Conservation (phyloP, 345 rosid species). For the Raphanus raphanistrum region DNA sequence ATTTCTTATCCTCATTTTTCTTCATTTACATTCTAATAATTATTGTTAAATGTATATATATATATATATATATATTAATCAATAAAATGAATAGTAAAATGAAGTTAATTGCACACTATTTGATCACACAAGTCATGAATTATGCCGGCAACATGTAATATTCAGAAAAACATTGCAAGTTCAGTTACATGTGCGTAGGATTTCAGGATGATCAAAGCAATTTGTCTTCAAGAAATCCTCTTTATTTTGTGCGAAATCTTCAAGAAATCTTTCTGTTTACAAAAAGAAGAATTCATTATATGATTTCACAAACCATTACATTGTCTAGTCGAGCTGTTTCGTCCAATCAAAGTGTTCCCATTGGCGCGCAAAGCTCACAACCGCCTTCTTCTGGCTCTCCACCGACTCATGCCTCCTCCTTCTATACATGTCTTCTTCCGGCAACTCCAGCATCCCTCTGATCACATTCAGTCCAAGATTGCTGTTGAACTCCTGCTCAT, state of each 20-base stretch:
- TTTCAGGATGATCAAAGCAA: too few relatives aligned
- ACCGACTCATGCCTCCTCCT: conserved; percentile 61
- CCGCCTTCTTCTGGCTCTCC: conserved; percentile 71
- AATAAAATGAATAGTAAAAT: too few relatives aligned
- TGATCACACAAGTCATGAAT: too few relatives aligned
- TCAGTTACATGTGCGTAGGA: too few relatives aligned
- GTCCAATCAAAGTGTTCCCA: conserved; percentile 97
- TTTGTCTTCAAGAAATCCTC: not conserved
- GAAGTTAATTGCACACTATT: too few relatives aligned
- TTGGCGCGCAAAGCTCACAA: conserved; percentile 50
- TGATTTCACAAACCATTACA: not conserved
- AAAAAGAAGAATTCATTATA: not conserved
- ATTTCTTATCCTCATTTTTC: too few relatives aligned
- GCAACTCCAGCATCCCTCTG: conserved; percentile 76
- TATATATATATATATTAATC: too few relatives aligned
- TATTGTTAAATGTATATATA: too few relatives aligned
- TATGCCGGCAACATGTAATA: too few relatives aligned
- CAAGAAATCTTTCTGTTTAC: not conserved
- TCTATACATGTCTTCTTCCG: conserved; percentile 91
- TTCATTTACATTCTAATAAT: too few relatives aligned
- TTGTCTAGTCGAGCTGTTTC: conserved; percentile 62
- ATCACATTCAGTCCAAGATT: conserved; percentile 85
- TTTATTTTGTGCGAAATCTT: not conserved
- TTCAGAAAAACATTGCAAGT: too few relatives aligned
- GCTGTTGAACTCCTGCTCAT: conserved; percentile 75